These are phyloP conservation scores for Hygrocybe coccinea DNA, from an alignment of 768 basidiomycete genomes.

Conservation along the genomic window DNA sequence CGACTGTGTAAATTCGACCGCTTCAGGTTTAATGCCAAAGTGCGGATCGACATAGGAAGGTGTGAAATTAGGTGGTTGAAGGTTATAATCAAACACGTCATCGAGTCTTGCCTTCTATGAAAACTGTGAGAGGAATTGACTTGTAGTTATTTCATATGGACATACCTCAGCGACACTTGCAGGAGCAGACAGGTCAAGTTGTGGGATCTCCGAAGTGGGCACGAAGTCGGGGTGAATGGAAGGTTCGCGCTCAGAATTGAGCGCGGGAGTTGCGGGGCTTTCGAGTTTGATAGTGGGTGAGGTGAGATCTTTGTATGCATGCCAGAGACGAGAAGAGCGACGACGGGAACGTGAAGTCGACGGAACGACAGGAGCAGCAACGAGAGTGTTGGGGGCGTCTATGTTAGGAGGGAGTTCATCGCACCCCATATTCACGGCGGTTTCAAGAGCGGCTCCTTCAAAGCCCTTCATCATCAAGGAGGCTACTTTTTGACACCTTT, in stretches of 20 bases:
- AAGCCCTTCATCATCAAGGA: constrained; percentile 32
- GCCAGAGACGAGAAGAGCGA: not conserved
- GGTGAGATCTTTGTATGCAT: not conserved
- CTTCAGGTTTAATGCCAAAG: not conserved
- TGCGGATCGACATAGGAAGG: not conserved
- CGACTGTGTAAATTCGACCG: not conserved
- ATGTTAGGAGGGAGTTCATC: not conserved
- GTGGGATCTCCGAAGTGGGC: constrained; percentile 33
- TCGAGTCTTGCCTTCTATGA: not conserved
- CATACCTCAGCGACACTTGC: constrained; percentile 11
- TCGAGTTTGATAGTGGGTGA: not conserved
- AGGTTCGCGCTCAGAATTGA: not conserved
- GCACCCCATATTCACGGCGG: constrained; percentile 15
- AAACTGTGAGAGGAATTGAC: not conserved
- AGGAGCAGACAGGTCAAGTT: constrained; percentile 25
- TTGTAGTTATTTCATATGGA: not conserved
- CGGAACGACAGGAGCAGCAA: not conserved
- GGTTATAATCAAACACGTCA: not conserved
- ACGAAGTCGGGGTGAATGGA: constrained; percentile 25
- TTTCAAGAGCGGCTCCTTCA: constrained; percentile 27
- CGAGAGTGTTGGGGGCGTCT: not conserved
- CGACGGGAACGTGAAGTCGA: not conserved
- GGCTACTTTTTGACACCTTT: constrained; percentile 37
- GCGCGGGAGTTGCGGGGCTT: not conserved
- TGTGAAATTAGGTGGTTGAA: not conserved